Percentiles rank a stretch among this genome's conserved stretches.
Conservation (phyloP, 169 alveolate genomes). For the Plasmodium relictum region DNA sequence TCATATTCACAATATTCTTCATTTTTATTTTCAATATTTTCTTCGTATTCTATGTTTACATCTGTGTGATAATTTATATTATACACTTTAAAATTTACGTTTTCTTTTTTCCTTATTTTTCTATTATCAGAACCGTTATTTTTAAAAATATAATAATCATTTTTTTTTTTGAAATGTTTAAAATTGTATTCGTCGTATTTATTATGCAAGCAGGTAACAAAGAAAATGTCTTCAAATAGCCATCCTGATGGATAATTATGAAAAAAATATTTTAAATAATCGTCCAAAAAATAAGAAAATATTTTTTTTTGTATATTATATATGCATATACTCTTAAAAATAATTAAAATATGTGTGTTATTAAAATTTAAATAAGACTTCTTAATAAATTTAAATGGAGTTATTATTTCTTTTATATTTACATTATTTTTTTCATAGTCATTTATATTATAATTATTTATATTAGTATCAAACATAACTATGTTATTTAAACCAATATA, state of each 20-base stretch:
- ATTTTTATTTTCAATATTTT: conserved; percentile 1
- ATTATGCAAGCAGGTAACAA: conserved; percentile 68
- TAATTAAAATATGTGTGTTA: conserved; percentile 45
- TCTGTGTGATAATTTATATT: conserved; percentile 47
- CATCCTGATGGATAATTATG: conserved; percentile 77
- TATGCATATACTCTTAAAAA: conserved; percentile 53
- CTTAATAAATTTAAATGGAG: conserved; percentile 76
- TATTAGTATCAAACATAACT: conserved; percentile 49
- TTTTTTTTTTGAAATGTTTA: conserved; percentile 50
- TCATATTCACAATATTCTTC: neutral
- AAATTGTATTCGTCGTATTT: conserved; percentile 70
- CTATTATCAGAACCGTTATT: neutral
- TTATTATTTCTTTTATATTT: conserved; percentile 46
- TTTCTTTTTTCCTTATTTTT: neutral
- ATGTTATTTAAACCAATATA: conserved; percentile 66
- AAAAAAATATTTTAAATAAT: conserved; percentile 51
- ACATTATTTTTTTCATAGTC: conserved; percentile 47
- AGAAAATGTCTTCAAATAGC: conserved; percentile 54
- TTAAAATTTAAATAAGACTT: conserved; percentile 57
- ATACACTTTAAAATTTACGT: conserved; percentile 15
- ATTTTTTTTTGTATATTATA: conserved; percentile 48
- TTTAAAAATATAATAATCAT: neutral
- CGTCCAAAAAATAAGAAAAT: conserved; percentile 73
- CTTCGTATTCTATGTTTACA: neutral
- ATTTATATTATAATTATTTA: conserved; percentile 52